Evolutionary conservation across 2,329 filamentous ascomycete genomes (phyloP).

Genomic region (Cryphonectria parasitica): DNA sequence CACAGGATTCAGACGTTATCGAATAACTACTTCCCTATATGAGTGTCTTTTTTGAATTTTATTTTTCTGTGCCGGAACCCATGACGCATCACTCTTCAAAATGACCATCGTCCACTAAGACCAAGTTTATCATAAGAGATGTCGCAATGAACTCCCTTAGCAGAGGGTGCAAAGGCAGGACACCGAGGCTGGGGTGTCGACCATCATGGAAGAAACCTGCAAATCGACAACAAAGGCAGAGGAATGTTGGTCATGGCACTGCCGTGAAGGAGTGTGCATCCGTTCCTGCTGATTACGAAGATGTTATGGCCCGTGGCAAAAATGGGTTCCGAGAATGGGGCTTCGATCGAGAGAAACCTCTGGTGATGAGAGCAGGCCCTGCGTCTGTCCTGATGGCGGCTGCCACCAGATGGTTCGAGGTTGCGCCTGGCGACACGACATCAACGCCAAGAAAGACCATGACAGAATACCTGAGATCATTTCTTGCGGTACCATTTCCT

Average conservation of each 20-base stretch:
- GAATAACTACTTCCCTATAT: not conserved
- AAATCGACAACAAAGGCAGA: not conserved
- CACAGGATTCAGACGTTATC: not conserved
- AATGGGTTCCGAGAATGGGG: constrained; percentile 3
- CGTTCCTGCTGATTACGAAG: constrained; percentile 13
- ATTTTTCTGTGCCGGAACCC: not conserved
- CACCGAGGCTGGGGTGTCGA: not conserved
- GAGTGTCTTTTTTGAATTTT: not conserved
- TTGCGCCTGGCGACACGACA: not conserved
- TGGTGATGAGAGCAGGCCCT: constrained; percentile 21
- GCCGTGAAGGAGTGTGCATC: not conserved
- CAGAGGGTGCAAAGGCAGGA: not conserved
- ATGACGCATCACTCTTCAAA: not conserved
- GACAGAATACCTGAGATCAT: constrained; percentile 17
- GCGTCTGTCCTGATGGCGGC: constrained; percentile 16
- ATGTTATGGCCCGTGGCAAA: not conserved
- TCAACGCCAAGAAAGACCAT: not conserved
- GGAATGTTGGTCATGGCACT: not conserved
- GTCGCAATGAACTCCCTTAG: not conserved
- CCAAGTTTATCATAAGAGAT: not conserved
- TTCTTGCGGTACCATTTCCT: constrained; percentile 13
- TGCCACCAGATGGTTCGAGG: constrained; percentile 25
- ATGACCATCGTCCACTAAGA: not conserved
- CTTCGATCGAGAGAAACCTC: constrained; percentile 17
- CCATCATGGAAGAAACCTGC: not conserved